A percentile compares a stretch with the other conserved stretches of the same genome.
Conservation (phyloP, 1,284 basidiomycete species). For the Xanthoconium separans region DNA sequence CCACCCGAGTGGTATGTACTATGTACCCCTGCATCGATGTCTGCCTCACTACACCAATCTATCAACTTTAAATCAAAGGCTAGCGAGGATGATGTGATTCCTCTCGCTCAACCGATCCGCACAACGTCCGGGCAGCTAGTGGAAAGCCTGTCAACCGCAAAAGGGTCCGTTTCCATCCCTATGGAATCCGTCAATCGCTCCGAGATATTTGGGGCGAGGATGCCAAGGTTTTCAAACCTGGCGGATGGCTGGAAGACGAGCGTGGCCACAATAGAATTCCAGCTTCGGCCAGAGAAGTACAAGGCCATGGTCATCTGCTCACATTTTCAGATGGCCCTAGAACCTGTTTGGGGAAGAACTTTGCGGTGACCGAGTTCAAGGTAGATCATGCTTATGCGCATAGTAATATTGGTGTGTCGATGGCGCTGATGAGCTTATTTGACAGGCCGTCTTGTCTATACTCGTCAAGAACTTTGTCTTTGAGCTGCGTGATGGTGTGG, state of each 20-base stretch:
- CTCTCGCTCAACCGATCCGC: conserved; percentile 32
- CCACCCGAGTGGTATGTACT: conserved; percentile 6
- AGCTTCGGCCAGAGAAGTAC: conserved; percentile 35
- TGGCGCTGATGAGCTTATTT: not conserved
- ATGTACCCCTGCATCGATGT: not conserved
- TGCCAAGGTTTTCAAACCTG: conserved; percentile 37
- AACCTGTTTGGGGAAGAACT: conserved; percentile 42
- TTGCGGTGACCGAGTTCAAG: conserved; percentile 49
- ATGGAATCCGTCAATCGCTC: conserved; percentile 43
- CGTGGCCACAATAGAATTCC: conserved; percentile 12
- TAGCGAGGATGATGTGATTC: conserved; percentile 51
- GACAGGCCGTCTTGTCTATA: conserved; percentile 44
- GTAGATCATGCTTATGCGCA: conserved; percentile 21
- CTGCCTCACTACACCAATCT: no score
- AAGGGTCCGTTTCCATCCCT: conserved; percentile 42
- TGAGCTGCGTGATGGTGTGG: conserved; percentile 40
- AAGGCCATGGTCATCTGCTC: conserved; percentile 41
- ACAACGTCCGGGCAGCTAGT: conserved; percentile 38
- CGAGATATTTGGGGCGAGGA: conserved; percentile 45
- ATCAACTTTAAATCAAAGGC: conserved; percentile 21
- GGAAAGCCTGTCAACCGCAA: conserved; percentile 40
- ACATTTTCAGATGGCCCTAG: conserved; percentile 43
- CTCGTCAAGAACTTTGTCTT: conserved; percentile 46
- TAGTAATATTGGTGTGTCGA: no score
- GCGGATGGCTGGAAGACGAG: conserved; percentile 36